Evolutionary conservation across 768 basidiomycete species (phyloP).

Genomic region (Exsudoporus frostii): DNA sequence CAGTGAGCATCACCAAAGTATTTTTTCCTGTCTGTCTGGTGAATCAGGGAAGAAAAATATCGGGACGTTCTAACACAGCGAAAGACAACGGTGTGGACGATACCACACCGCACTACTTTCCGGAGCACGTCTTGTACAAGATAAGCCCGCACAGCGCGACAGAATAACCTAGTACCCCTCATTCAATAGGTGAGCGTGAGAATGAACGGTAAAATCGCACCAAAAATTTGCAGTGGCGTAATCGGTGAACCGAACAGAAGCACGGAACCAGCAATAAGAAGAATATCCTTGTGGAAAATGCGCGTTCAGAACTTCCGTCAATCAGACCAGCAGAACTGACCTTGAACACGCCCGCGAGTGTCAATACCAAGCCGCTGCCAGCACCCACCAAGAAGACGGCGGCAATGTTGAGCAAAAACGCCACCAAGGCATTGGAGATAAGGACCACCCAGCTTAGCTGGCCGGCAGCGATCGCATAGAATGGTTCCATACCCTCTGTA

Average conservation of each 20-base stretch:
- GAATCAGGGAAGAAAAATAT: not conserved
- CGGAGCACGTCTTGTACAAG: constrained; percentile 75
- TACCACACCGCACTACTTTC: constrained; percentile 40
- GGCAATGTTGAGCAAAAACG: constrained; percentile 88
- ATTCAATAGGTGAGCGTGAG: not conserved
- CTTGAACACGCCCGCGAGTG: constrained; percentile 93
- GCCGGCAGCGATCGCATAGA: constrained; percentile 56
- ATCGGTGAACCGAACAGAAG: constrained; percentile 78
- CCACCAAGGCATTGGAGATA: constrained; percentile 79
- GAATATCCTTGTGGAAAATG: constrained; percentile 64
- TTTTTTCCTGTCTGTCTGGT: not conserved
- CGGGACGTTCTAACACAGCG: not conserved
- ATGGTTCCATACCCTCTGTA: constrained; percentile 88
- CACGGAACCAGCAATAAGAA: constrained; percentile 90
- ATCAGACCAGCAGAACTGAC: constrained; percentile 34
- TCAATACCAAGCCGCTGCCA: constrained; percentile 84
- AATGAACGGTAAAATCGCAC: constrained; percentile 33
- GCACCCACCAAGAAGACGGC: constrained; percentile 93
- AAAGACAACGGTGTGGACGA: too few relatives aligned
- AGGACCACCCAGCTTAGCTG: constrained; percentile 68
- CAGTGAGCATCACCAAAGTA: not conserved
- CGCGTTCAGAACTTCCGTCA: constrained; percentile 10
- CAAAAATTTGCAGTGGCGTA: constrained; percentile 82
- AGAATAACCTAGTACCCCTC: constrained; percentile 63
- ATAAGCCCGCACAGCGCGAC: constrained; percentile 84